Base-by-base conservation (phyloP, 2,329 filamentous ascomycete species). In the Xylaria multiplex region DNA sequence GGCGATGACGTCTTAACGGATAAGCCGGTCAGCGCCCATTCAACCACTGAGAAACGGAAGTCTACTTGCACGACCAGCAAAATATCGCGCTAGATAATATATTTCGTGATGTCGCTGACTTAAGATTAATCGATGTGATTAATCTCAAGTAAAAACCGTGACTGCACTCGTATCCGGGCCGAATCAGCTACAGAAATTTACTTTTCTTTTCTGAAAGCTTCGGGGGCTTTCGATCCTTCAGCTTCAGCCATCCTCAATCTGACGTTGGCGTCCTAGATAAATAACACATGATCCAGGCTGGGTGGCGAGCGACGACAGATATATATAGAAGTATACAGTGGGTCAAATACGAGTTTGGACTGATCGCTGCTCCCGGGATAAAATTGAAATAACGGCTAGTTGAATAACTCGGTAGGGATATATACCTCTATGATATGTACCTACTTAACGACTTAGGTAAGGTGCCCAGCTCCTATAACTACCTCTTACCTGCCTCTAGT, bases 221-320 rank as follows among this genome's bases (percentile, higher is more conserved):
- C 4, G 1, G n/a, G 30, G 27, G 11, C 3, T 49, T 37, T 40
- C 19, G 55, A 35, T 35, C 16, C 30, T 32, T 40, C 50, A 61
- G 59, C 49, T 19, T 37, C 50, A 61, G 48, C 45, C 32, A 46
- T 24, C 11, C 2, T n/a, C 56, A 52, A 4, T 49, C 56, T 59
- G 56, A 59, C 43, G 19, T 9, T 11, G 24, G 30, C 30, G 49
- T 53, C 49, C 27, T 53, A 61, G 11, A 37, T 54, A 54, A 22
- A 43, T n/a, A 54, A n/a, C n/a, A 24, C 11, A 40, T 52, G 14
- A 30, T 27, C 14, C 24, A 27, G 9, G 42, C 22, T 7, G 9
- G 37, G 49, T 30, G 37, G 49, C 49, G 27, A 60, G 49, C 30
- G 30, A 24, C 2, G 16, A 37, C n/a, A 43, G 43, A 22, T 27